Percentiles rank a stretch among this genome's conserved stretches.
phyloP scores from a whole-genome alignment of 202 grass and related monocot species.

The Dendrocalamus latiflorus region DNA sequence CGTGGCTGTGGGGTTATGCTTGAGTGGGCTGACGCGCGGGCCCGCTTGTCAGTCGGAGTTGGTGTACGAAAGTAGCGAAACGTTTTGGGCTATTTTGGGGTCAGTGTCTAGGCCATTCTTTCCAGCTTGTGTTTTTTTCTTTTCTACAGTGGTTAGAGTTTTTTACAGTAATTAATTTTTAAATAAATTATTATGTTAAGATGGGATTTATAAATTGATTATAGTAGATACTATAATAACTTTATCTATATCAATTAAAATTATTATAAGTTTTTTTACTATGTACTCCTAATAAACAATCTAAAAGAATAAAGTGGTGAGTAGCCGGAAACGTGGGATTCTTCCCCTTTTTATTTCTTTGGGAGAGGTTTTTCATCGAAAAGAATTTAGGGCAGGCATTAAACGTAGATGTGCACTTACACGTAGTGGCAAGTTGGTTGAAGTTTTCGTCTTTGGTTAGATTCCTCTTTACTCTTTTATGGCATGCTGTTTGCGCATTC shows the following conservation, averaged over 20 bases:
- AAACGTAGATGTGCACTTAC: not conserved
- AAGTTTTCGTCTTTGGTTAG: conserved; percentile 9
- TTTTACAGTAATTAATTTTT: too few species aligned
- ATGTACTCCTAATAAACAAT: too few species aligned
- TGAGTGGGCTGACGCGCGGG: not conserved
- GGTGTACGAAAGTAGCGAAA: not conserved
- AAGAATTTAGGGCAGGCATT: not conserved
- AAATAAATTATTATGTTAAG: too few species aligned
- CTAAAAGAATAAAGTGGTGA: too few species aligned
- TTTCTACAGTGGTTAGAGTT: too few species aligned
- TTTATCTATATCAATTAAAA: too few species aligned
- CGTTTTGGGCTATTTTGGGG: not conserved
- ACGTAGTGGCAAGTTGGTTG: not conserved
- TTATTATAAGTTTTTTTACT: too few species aligned
- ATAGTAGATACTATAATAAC: too few species aligned
- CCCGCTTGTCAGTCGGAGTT: not conserved
- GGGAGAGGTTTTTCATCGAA: not conserved
- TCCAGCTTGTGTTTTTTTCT: too few species aligned
- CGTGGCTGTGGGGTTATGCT: not conserved
- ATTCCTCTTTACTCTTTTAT: not conserved
- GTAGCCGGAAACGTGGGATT: not conserved
- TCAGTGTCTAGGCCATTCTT: not conserved
- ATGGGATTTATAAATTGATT: too few species aligned
- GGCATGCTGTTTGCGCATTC: too few species aligned
- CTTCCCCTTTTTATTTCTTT: not conserved